Conservation (phyloP, 2,329 filamentous ascomycete genomes). For the Sclerotinia minor region DNA sequence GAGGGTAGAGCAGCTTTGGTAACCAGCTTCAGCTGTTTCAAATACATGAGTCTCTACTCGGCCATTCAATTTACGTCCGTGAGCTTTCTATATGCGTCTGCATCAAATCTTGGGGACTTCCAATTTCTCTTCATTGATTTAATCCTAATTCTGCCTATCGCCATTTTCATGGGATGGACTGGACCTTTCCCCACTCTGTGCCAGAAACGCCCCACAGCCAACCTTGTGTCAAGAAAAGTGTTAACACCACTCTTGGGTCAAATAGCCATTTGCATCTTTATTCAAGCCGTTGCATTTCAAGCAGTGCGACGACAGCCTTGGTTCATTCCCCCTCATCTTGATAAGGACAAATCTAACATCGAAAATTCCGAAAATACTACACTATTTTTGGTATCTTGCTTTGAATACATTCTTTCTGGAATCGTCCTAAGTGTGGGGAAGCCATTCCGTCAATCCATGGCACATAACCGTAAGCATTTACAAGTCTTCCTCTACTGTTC, state of each 20-base stretch:
- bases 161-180: slow-evolving; percentile 98
- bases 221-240: slow-evolving; percentile 89
- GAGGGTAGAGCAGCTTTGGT: slow-evolving; percentile 93
- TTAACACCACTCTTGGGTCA: slow-evolving; percentile 86
- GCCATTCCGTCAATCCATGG: slow-evolving; percentile 81
- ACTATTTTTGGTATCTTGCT: slow-evolving; percentile 86
- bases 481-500: slow-evolving; percentile 1
- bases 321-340: slow-evolving; percentile 79
- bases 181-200: slow-evolving; percentile 76
- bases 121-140: slow-evolving; percentile 98
- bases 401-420: slow-evolving; percentile 90
- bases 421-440: slow-evolving; percentile 88
- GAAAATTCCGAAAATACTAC: slow-evolving; percentile 92
- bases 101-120: slow-evolving; percentile 93
- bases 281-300: slow-evolving; percentile 74
- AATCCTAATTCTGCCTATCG: slow-evolving; percentile 87
- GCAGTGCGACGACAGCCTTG: slow-evolving; percentile 77
- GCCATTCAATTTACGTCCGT: slow-evolving; percentile 99
- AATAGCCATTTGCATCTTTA: slow-evolving; percentile 74
- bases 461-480: slow-evolving; percentile 68
- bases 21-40: slow-evolving; percentile 99
- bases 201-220: slow-evolving; percentile 84
- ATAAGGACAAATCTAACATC: slow-evolving; percentile 78
- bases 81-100: slow-evolving; percentile 91
- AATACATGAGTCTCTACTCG: slow-evolving; percentile 98